These are phyloP conservation scores for Colletotrichum cuscutae DNA, from an alignment of 2,329 filamentous ascomycete species.

Conservation along the genomic window DNA sequence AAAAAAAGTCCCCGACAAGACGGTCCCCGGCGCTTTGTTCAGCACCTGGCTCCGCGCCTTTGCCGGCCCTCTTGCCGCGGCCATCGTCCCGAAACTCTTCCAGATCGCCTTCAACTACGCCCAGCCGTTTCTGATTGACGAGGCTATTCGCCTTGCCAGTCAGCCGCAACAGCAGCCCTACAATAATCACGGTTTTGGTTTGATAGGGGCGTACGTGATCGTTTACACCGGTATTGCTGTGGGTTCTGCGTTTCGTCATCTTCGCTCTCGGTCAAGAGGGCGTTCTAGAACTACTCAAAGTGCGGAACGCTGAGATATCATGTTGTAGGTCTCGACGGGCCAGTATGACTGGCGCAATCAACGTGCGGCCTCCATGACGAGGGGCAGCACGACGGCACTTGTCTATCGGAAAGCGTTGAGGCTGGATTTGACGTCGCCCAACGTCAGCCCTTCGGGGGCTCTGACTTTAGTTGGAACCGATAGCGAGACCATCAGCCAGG, in stretches of 20 bases:
- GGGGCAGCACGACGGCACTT: constrained; percentile 41
- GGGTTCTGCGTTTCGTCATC: background rate
- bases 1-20: constrained; percentile 36
- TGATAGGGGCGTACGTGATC: constrained; percentile 42
- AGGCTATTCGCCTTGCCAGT: constrained; percentile 35
- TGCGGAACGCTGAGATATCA: background rate
- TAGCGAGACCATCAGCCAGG: constrained; percentile 39
- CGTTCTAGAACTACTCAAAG: background rate
- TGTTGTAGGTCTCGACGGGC: constrained; percentile 37
- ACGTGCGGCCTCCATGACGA: constrained; percentile 39
- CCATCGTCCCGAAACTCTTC: constrained; percentile 34
- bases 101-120: constrained; percentile 41
- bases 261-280: background rate
- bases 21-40: constrained; percentile 31
- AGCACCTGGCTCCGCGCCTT: constrained; percentile 31
- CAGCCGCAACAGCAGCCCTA: constrained; percentile 36
- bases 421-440: constrained; percentile 36
- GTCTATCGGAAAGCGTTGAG: constrained; percentile 41
- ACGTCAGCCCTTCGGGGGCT: constrained; percentile 37
- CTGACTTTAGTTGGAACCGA: constrained; percentile 43
- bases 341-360: constrained; percentile 39
- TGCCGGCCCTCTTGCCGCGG: constrained; percentile 19
- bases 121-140: constrained; percentile 41
- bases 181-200: constrained; percentile 39
- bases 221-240: constrained; percentile 42